These are phyloP conservation scores for Ophiostoma ips DNA, from an alignment of 2,329 filamentous ascomycete species.

Conservation along the genomic window DNA sequence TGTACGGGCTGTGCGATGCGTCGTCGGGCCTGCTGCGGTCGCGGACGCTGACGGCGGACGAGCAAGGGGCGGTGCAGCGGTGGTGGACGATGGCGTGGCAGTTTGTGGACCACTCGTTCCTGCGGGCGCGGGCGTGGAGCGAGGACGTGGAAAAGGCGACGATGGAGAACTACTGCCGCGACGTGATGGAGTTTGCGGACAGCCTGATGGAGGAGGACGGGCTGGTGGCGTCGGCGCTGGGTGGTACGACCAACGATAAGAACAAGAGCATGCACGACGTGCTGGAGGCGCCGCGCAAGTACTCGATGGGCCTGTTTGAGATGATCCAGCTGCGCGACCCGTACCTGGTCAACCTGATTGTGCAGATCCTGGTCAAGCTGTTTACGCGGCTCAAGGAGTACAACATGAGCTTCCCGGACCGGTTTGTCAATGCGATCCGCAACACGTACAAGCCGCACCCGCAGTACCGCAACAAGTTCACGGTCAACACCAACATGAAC, in stretches of 20 bases:
- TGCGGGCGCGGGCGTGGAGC: conserved; percentile 75
- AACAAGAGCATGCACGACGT: conserved; percentile 29
- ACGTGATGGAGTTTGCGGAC: conserved; percentile 89
- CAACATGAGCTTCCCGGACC: conserved; percentile 52
- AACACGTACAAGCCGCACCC: conserved; percentile 51
- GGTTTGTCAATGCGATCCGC: conserved; percentile 37
- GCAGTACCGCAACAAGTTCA: conserved; percentile 37
- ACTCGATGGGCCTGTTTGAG: conserved; percentile 58
- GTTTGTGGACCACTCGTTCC: conserved; percentile 66
- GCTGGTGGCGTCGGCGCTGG: conserved; percentile 61
- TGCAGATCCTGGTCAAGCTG: conserved; percentile 72
- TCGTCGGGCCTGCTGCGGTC: conserved; percentile 40
- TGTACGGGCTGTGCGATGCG: conserved; percentile 42
- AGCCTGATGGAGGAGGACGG: conserved; percentile 72
- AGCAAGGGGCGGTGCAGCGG: conserved; percentile 51
- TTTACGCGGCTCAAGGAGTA: conserved; percentile 68
- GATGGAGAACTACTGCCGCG: conserved; percentile 88
- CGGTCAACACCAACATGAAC: conserved; percentile 64
- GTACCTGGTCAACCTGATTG: conserved; percentile 70
- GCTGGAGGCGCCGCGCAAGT: conserved; percentile 47
- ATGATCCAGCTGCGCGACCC: conserved; percentile 85
- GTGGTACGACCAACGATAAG: conserved; percentile 7
- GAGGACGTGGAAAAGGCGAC: conserved; percentile 50
- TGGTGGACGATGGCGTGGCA: conserved; percentile 84
- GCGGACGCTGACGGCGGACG: conserved; percentile 42